Base-by-base conservation (phyloP, 2,329 filamentous ascomycete species). In the Ceratocystis colombiana region DNA sequence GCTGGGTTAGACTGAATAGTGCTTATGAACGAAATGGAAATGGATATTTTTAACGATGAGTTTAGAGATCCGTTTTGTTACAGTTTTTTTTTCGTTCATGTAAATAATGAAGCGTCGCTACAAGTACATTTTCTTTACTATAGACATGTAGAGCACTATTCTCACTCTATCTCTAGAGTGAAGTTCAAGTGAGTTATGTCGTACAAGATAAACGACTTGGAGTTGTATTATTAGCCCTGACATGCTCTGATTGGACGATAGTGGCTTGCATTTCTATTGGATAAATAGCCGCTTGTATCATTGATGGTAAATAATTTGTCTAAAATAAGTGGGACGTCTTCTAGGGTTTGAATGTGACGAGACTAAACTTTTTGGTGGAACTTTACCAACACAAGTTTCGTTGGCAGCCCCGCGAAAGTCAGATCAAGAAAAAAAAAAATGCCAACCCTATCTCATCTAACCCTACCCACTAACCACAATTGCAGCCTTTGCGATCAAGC, bases 381-480 rank as follows among this genome's bases (percentile, higher is more conserved):
- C 22, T 50, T 50, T 25, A 8, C 48, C 48, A 50, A 3, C 48
- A 50, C 48, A 50, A 50, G 10, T 41, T 22, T 20, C 7, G 48
- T 8, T 53, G 48, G 25, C 48, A 59, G 33, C 55, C 55, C 55
- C 55, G 55, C 55, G 28, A 59, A 59, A 59, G n/a, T 59, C 30
- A n/a, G 15, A 41, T 41, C 17, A 59, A n/a, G 53, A 59, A 59
- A 59, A 59, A 59, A 59, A 59, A 59, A 66, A 61, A 57, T 30
- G 25, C 37, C 1, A 59, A 59, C 55, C 55, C 55, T 59, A 59
- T 5, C 37, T 3, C 3, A 12, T 7, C 1, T 25, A 59, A 59
- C 55, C 55, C 55, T 59, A 59, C 28, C 1, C 55, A 37, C 55
- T 59, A 59, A 59, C 28, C 55, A 59, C 55, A 59, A n/a, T 20